A percentile compares a stretch with the other conserved stretches of the same genome.
These are phyloP conservation scores for Cladosporium halotolerans DNA, from an alignment of 2,329 filamentous ascomycete genomes.

Conservation along the genomic window DNA sequence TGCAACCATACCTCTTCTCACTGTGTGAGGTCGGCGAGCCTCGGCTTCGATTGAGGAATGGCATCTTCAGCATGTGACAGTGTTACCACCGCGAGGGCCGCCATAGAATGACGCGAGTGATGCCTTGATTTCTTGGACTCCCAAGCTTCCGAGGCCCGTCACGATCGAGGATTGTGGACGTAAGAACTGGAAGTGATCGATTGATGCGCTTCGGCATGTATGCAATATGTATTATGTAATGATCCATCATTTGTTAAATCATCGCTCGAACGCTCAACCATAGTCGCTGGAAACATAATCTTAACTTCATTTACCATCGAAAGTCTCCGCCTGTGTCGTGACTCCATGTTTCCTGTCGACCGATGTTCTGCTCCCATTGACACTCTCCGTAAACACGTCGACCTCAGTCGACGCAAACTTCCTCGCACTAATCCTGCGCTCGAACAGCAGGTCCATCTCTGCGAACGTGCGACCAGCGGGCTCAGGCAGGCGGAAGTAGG, in stretches of 20 bases:
- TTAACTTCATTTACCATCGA: background rate
- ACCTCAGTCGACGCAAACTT: conserved; percentile 59
- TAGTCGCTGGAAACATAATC: background rate
- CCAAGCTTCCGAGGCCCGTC: too few relatives aligned
- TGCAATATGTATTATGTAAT: background rate
- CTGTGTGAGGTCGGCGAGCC: too few relatives aligned
- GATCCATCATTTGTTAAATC: background rate
- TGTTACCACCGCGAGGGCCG: too few relatives aligned
- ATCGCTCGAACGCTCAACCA: background rate
- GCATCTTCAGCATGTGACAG: too few relatives aligned
- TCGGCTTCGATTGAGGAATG: too few relatives aligned
- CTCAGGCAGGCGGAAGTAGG: conserved; percentile 75
- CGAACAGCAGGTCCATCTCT: conserved; percentile 79
- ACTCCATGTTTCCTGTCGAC: background rate
- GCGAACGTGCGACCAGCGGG: conserved; percentile 75
- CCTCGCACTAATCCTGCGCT: conserved; percentile 62
- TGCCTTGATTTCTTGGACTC: too few relatives aligned
- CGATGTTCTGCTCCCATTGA: conserved; percentile 3
- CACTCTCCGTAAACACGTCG: conserved; percentile 44
- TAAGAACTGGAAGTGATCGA: too few relatives aligned
- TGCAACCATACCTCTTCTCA: too few relatives aligned
- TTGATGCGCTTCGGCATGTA: too few relatives aligned
- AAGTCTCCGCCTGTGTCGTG: background rate
- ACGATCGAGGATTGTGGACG: too few relatives aligned
- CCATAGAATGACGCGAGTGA: too few relatives aligned